Conservation (phyloP, 495 filamentous ascomycete species). For the Penicillium coffeae region DNA sequence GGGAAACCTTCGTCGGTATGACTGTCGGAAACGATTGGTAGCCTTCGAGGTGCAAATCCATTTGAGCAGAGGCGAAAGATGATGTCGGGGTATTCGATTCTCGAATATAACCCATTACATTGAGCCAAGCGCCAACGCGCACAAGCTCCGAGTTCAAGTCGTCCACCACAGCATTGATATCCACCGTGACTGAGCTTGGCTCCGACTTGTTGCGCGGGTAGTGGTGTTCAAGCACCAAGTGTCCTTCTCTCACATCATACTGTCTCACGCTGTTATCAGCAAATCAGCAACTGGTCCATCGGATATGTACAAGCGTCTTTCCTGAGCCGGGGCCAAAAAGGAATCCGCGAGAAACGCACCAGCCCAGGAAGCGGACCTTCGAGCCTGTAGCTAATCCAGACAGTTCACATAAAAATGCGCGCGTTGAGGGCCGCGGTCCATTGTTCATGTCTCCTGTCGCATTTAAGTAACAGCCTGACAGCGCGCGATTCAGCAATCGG, state of each 20-base stretch:
- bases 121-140: slow-evolving; percentile 81
- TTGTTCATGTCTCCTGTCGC: slow-evolving; percentile 43
- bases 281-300: neutral
- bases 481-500: neutral
- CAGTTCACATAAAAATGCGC: slow-evolving; percentile 66
- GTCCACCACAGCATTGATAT: slow-evolving; percentile 67
- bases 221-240: slow-evolving; percentile 63
- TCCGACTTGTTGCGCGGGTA: slow-evolving; percentile 43
- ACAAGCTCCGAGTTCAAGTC: slow-evolving; percentile 60
- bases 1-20: slow-evolving; percentile 2
- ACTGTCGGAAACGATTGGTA: neutral
- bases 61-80: slow-evolving; percentile 14
- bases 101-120: slow-evolving; percentile 79
- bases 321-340: neutral
- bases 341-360: slow-evolving; percentile 50
- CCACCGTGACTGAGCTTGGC: slow-evolving; percentile 51
- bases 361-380: slow-evolving; percentile 90
- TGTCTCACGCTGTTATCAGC: slow-evolving; percentile 54
- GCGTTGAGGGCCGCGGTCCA: slow-evolving; percentile 59
- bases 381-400: slow-evolving; percentile 49
- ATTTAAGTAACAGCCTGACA: slow-evolving; percentile 1
- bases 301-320: too few species aligned
- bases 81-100: slow-evolving; percentile 7
- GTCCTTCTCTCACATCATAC: slow-evolving; percentile 59
- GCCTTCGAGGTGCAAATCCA: slow-evolving; percentile 1